A percentile compares a stretch with the other conserved stretches of the same genome.
phyloP scores from a whole-genome alignment of 2,329 filamentous ascomycete species.

The Aspergillus sp. region DNA sequence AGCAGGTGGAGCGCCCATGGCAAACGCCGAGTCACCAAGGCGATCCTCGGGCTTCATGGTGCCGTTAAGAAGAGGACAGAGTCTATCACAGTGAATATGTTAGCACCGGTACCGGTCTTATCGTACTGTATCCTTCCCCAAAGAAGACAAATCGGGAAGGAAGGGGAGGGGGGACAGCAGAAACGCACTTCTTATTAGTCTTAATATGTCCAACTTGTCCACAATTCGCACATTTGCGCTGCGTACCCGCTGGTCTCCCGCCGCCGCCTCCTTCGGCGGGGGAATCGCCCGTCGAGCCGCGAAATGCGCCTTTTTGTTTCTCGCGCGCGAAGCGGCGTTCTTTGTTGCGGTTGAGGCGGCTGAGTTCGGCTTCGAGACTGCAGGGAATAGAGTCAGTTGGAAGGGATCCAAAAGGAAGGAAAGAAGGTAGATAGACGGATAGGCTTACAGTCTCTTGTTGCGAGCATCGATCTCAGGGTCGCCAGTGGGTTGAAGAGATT shows the following conservation, averaged over 20 bases:
- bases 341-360: constrained; percentile 81
- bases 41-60: constrained; percentile 56
- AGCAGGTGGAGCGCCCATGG: constrained; percentile 37
- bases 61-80: constrained; percentile 79
- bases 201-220: constrained; percentile 96
- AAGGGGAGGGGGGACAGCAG: constrained; percentile 2
- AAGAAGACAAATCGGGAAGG: constrained; percentile 18
- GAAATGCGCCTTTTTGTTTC: constrained; percentile 64
- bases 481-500: constrained; percentile 56
- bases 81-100: constrained; percentile 40
- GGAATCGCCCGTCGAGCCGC: constrained; percentile 39
- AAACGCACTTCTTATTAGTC: constrained; percentile 85
- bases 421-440: not conserved
- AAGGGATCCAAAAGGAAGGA: not conserved
- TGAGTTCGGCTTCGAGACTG: constrained; percentile 65
- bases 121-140: too few relatives aligned
- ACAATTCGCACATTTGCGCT: constrained; percentile 93
- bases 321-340: constrained; percentile 84
- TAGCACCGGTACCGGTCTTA: not conserved
- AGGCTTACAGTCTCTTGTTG: constrained; percentile 43
- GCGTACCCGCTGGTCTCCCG: constrained; percentile 59
- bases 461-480: too few relatives aligned
- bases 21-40: constrained; percentile 40
- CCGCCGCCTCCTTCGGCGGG: constrained; percentile 37
- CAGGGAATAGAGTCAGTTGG: constrained; percentile 17